Base-by-base conservation (phyloP, 345 rosid species). In the Citropsis articulata region DNA sequence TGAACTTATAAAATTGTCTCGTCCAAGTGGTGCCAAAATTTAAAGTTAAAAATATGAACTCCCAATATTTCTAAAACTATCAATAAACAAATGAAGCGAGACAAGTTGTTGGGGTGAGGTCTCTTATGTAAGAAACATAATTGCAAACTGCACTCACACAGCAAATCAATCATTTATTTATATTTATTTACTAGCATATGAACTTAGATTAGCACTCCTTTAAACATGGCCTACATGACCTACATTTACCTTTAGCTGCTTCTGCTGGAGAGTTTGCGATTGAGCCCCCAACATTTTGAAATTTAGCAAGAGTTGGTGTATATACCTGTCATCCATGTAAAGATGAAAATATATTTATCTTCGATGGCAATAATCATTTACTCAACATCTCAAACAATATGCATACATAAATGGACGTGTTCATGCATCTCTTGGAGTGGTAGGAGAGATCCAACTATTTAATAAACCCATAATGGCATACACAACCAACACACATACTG, bases 211-310 rank as follows among this genome's bases (percentile, higher is more conserved):
- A 30, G 24, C 9, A 22, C 72, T 70, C 19, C 48, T 18, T 45
- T 13, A 45, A 57, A 30, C 66, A 76, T 79, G 69, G 69, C 69
- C 6, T 25, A 30, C 66, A 76, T 79, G 69, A 66, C 69, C 6
- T 25, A 69, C 75, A 77, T 82, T 45, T 82, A 95, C 99, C 98
- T 87, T 87, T 89, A 30, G 96, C 84, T 75, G 82, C 89, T 42
- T 92, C 96, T 63, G 90, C 94, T 45, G 98, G 99, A 79, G 93
- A 87, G 85, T 77, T 85, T 75, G 90, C 90, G 27, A 81, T 86
- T 84, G 89, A 80, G 77, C 99, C 99, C 35, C 99, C 99, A 27
- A 81, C 91, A 82, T 72, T 84, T 74, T 86, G 88, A 83, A 95
- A 95, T 85, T 90, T 81, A 76, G 78, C 79, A 64, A 91, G 88